These are phyloP conservation scores for Starmerella davenportii DNA, from an alignment of 805 yeast species.

Conservation along the genomic window DNA sequence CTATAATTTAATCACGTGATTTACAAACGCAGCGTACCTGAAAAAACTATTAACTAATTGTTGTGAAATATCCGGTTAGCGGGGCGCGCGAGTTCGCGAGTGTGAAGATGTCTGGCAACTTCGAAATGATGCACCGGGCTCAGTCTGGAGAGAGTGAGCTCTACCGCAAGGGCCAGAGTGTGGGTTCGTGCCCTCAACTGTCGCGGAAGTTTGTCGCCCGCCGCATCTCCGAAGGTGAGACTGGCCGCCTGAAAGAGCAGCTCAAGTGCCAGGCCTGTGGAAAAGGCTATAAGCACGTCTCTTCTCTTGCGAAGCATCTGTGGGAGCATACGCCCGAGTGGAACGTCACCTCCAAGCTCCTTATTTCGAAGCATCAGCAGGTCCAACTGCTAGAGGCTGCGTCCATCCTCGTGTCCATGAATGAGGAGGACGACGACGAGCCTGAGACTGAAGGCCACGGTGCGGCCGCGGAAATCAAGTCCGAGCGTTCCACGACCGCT, in stretches of 20 bases:
- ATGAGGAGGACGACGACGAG: slow-evolving; percentile 23
- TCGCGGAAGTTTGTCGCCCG: slow-evolving; percentile 51
- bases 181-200: slow-evolving; percentile 12
- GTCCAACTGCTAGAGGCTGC: slow-evolving; percentile 51
- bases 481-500: background rate
- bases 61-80: background rate
- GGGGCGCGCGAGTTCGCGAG: background rate
- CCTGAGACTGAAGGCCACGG: slow-evolving; percentile 6
- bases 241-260: slow-evolving; percentile 69
- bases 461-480: background rate
- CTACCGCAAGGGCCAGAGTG: background rate
- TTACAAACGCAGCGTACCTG: too few relatives aligned
- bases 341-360: slow-evolving; percentile 65
- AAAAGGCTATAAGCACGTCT: slow-evolving; percentile 74
- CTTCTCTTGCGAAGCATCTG: slow-evolving; percentile 70
- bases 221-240: slow-evolving; percentile 69
- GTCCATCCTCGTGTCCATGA: slow-evolving; percentile 63
- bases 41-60: too few relatives aligned
- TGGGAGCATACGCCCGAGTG: slow-evolving; percentile 95
- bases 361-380: slow-evolving; percentile 76
- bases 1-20: too few relatives aligned
- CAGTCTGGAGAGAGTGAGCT: background rate
- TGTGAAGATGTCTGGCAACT: background rate
- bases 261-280: slow-evolving; percentile 82
- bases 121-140: background rate